phyloP scores from a whole-genome alignment of 2,329 filamentous ascomycete genomes.

The Ustulina deusta region DNA sequence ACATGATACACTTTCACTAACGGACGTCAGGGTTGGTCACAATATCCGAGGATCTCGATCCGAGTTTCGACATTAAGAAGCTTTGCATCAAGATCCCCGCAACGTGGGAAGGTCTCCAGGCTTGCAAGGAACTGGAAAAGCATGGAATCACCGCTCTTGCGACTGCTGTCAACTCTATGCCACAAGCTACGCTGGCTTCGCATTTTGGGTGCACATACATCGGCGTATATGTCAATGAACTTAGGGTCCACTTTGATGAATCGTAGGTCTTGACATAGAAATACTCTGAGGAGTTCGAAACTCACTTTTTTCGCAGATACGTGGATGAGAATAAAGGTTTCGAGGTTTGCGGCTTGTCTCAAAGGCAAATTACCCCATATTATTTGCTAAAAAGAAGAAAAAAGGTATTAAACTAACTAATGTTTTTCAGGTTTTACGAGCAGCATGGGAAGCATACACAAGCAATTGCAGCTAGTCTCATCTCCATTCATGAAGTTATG shows the following conservation, averaged over 20 bases:
- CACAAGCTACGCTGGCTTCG: slow-evolving; percentile 10
- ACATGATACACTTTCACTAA: not conserved
- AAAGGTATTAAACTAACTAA: not conserved
- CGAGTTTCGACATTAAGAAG: slow-evolving; percentile 10
- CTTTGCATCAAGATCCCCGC: slow-evolving; percentile 25
- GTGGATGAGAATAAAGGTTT: slow-evolving; percentile 10
- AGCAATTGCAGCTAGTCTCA: slow-evolving; percentile 21
- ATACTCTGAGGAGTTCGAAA: not conserved
- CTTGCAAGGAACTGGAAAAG: slow-evolving; percentile 14
- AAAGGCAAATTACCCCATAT: not conserved
- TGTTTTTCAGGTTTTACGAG: not conserved
- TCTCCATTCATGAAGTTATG: slow-evolving; percentile 23
- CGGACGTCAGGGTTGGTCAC: slow-evolving; percentile 2
- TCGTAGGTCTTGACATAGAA: not conserved
- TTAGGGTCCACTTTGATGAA: slow-evolving; percentile 21
- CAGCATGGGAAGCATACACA: slow-evolving; percentile 12
- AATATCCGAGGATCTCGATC: slow-evolving; percentile 23
- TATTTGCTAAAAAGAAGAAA: not conserved
- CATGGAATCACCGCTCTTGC: slow-evolving; percentile 19
- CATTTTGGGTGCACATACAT: slow-evolving; percentile 15
- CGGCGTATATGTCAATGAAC: slow-evolving; percentile 19
- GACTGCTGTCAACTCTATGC: slow-evolving; percentile 17
- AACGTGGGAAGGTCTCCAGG: slow-evolving; percentile 27
- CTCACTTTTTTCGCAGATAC: not conserved
- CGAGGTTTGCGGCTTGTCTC: not conserved